Base-by-base conservation (phyloP, 139 green algal genomes). In the Dunaliella primolecta region DNA sequence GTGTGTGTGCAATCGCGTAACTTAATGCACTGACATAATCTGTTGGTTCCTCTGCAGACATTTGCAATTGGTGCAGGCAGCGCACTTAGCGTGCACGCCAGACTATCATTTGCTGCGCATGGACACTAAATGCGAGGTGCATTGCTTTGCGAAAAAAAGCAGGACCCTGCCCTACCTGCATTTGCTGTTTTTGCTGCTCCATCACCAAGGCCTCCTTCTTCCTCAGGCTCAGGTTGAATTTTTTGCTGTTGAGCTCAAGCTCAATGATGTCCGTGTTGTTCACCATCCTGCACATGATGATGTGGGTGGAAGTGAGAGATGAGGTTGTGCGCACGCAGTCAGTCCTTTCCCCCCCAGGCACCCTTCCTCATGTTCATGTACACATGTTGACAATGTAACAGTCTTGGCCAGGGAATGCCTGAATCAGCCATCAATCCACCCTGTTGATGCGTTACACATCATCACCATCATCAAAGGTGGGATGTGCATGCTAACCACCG, bases 241-340 rank as follows among this genome's bases (percentile, higher is more conserved):
- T 86, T 88, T 98, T 98, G 90, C 94, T 95, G 87, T 98, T 98
- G 20, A 98, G 85, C 87, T 98, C 94, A 70, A 99, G 90, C 90
- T 99, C 96, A 29, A 99, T 95, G 80, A 99, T 98, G 87, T 99
- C 96, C 24, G 95, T 96, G 38, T 94, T 91, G 85, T 99, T 89
- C 36, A 99, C 96, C 90, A 98, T 95, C 88, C 96, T 98, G 91
- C 81, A 30, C 0, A 29, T 33, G 2, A 33, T 11, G n/a, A 56
- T 81, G 30, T 36, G 32, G 3, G 77, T 24, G 72, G 3, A 78
- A 11, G 72, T 78, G 20, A 15, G 56, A 15, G 20, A 72, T 72
- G 56, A 21, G 56, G 21, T 15, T 72, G 56, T 29, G 20, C 15
- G 56, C 56, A 15, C 20, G 56, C n/a, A n/a, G n/a, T n/a, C n/a